Base-by-base conservation (phyloP, 2,329 filamentous ascomycete genomes). In the Colletotrichum truncatum region DNA sequence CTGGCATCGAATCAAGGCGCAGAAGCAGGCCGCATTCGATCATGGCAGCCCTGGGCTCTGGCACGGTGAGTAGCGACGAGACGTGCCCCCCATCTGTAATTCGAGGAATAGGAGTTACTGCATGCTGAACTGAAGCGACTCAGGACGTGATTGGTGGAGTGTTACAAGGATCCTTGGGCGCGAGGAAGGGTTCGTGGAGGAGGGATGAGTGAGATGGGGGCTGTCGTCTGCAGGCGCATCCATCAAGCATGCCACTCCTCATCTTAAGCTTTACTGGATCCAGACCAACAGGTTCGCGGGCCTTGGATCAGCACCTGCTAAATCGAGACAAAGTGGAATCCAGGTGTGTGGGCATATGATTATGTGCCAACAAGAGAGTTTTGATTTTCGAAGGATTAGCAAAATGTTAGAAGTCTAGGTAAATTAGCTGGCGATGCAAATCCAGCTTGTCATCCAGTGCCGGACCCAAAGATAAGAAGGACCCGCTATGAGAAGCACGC, bases 401-500 rank as follows among this genome's bases (percentile, higher is more conserved):
- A 49, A 30, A 4, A 49, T n/a, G 16, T 14, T 49, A 16, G 25
- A 26, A 49, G 45, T 26, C 30, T 49, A 25, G 28, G 2, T 30
- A 16, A 28, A 49, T n/a, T 28, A 49, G 26, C 25, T 12, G 10
- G 48, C 18, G 18, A 4, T 52, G 30, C 30, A 6, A 32, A 12
- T 32, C 30, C 30, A 23, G 48, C 26, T 60, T 49, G 46, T 16
- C 46, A 25, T 25, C 34, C 18, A 25, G 30, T 58, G 11, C 25
- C 43, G 32, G 25, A 26, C 18, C 26, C 12, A 25, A 16, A 23
- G 49, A 62, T 55, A 38, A 58, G 49, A 14, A 41, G 49, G 57
- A 16, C 49, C 62, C 49, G 57, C 56, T n/a, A 28, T 43, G n/a
- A n/a, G n/a, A 26, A 65, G 62, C 62, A 65, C 56, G 62, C 62